These are phyloP conservation scores for Lumnitzera littorea DNA, from an alignment of 345 rosid genomes.

Conservation along the genomic window DNA sequence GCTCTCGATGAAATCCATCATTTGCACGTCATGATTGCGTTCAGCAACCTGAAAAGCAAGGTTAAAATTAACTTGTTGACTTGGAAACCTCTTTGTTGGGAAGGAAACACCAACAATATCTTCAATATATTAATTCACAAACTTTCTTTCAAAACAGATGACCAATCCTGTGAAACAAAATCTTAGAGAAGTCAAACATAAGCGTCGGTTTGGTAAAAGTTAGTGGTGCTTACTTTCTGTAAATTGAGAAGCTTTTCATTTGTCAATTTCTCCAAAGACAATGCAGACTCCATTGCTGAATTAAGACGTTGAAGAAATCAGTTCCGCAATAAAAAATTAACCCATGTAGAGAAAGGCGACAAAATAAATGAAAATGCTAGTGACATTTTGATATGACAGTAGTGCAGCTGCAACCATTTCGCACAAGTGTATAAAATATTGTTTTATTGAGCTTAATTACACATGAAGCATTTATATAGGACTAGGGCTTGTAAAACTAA, in stretches of 20 bases:
- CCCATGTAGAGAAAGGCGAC: not conserved
- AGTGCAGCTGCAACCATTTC: not conserved
- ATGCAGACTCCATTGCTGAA: conserved; percentile 62
- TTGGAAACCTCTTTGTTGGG: too few species aligned
- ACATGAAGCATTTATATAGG: too few species aligned
- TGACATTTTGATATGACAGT: not conserved
- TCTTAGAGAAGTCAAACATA: not conserved
- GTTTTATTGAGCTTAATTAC: too few species aligned
- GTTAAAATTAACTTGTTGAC: not conserved
- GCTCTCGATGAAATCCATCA: conserved; percentile 41
- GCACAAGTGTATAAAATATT: too few species aligned
- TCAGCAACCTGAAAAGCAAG: conserved; percentile 42
- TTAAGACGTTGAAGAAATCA: not conserved
- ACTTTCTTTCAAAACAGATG: too few species aligned
- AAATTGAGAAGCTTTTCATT: conserved; percentile 48
- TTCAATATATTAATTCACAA: too few species aligned
- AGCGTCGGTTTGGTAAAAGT: not conserved
- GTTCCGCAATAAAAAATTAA: not conserved
- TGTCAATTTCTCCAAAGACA: conserved; percentile 53
- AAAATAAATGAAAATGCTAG: too few species aligned
- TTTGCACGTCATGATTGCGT: conserved; percentile 31
- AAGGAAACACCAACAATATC: too few species aligned
- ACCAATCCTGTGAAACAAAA: too few species aligned
- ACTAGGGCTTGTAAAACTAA: too few species aligned
- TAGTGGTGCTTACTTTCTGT: conserved; percentile 26